phyloP scores from a whole-genome alignment of 2,329 filamentous ascomycete species.

The Sordariomycetes sp. region DNA sequence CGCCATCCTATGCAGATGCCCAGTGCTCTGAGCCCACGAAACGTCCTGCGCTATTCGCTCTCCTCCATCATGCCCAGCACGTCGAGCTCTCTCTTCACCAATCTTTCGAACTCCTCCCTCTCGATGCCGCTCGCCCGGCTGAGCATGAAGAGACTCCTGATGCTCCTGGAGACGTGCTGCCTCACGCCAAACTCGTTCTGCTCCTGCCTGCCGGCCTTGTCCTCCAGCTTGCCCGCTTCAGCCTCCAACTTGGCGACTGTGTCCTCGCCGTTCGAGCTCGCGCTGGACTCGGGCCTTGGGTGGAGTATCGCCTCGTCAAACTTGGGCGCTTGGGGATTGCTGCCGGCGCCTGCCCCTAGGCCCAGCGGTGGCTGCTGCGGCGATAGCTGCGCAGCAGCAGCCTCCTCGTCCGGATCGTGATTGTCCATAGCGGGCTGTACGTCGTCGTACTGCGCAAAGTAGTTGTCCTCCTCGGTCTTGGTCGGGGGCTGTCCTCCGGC shows the following conservation, averaged over 20 bases:
- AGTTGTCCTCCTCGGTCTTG: slow-evolving; percentile 53
- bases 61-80: slow-evolving; percentile 61
- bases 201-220: slow-evolving; percentile 44
- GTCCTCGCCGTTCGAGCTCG: slow-evolving; percentile 44
- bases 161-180: slow-evolving; percentile 68
- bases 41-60: slow-evolving; percentile 20
- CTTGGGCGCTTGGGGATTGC: neutral
- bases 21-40: too few species aligned
- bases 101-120: slow-evolving; percentile 62
- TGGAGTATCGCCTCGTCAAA: slow-evolving; percentile 34
- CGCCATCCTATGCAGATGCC: too few species aligned
- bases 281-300: slow-evolving; percentile 49
- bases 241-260: slow-evolving; percentile 49
- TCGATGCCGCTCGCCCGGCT: slow-evolving; percentile 65
- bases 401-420: slow-evolving; percentile 69
- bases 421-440: slow-evolving; percentile 76
- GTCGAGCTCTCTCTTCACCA: slow-evolving; percentile 64
- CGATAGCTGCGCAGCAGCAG: slow-evolving; percentile 1
- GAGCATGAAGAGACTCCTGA: slow-evolving; percentile 68
- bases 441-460: slow-evolving; percentile 67
- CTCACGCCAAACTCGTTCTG: slow-evolving; percentile 65
- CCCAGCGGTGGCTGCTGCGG: neutral
- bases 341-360: too few species aligned
- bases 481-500: slow-evolving; percentile 4
- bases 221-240: slow-evolving; percentile 51